Conservation (phyloP, 768 basidiomycete species). For the Boletus insuetus region DNA sequence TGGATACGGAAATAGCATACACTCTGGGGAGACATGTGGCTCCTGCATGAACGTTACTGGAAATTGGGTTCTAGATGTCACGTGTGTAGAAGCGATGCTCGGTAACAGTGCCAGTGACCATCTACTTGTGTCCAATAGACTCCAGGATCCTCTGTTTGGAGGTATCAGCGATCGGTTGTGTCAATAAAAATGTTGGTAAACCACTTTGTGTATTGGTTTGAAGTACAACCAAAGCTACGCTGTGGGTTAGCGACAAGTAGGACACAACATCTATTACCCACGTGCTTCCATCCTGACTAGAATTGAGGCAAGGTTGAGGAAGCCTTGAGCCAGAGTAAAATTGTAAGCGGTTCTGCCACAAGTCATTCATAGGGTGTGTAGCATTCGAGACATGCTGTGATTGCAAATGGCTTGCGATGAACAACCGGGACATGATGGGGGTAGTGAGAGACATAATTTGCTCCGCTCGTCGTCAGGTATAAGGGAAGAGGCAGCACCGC, state of each 20-base stretch:
- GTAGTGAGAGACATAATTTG: no score
- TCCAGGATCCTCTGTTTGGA: not conserved
- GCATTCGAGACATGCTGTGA: not conserved
- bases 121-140: not conserved
- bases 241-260: not conserved
- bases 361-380: no score
- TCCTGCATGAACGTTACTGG: not conserved
- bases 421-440: not conserved
- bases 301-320: not conserved
- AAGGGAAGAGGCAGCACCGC: not conserved
- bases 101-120: not conserved
- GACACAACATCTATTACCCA: not conserved
- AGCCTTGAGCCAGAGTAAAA: not conserved
- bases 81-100: no score
- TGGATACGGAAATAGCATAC: not conserved
- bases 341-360: not conserved
- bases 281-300: not conserved
- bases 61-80: no score
- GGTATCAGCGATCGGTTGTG: not conserved
- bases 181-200: fast-evolving
- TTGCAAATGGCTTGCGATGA: not conserved
- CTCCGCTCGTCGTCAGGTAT: not conserved
- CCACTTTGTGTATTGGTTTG: not conserved
- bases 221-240: not conserved
- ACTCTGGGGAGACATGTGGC: not conserved